Conservation (phyloP, 176 grass and related monocot genomes). For the bread wheat (Triticum aestivum) region DNA sequence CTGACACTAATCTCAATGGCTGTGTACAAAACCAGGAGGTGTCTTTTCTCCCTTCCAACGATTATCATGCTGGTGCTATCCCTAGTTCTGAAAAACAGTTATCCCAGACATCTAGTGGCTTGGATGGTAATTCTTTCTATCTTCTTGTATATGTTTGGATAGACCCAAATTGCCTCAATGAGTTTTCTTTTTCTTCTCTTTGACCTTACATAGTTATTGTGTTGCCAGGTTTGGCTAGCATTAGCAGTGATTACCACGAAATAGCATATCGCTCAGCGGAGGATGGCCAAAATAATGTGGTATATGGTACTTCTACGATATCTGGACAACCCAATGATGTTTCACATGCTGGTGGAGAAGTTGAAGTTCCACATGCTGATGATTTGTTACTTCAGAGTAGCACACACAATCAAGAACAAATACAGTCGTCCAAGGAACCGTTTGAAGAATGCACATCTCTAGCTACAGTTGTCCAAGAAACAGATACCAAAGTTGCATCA, state of each 20-base stretch:
- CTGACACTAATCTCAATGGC: constrained; percentile 15
- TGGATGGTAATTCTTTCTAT: constrained; percentile 52
- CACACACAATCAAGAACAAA: constrained; percentile 26
- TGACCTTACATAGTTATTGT: constrained; percentile 29
- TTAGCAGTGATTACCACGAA: constrained; percentile 29
- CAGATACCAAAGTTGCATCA: constrained; percentile 27
- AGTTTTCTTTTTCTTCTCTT: background rate
- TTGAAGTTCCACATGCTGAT: constrained; percentile 28
- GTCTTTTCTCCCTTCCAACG: constrained; percentile 12
- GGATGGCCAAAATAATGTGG: constrained; percentile 32
- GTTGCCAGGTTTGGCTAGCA: constrained; percentile 44
- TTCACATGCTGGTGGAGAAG: constrained; percentile 45
- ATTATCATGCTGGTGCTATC: constrained; percentile 5
- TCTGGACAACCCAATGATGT: constrained; percentile 35
- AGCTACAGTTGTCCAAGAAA: constrained; percentile 8
- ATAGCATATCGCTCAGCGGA: constrained; percentile 29
- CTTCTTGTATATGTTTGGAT: constrained; percentile 15
- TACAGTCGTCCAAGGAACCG: constrained; percentile 8
- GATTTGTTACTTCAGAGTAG: constrained; percentile 35
- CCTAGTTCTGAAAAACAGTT: constrained; percentile 34
- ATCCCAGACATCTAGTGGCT: constrained; percentile 23
- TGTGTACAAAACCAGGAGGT: constrained; percentile 29
- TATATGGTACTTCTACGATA: constrained; percentile 34
- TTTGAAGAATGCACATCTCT: constrained; percentile 24
- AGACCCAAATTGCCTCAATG: background rate